Base-by-base conservation (phyloP, 148 eudicot genomes). In the Arctostaphylos glauca region DNA sequence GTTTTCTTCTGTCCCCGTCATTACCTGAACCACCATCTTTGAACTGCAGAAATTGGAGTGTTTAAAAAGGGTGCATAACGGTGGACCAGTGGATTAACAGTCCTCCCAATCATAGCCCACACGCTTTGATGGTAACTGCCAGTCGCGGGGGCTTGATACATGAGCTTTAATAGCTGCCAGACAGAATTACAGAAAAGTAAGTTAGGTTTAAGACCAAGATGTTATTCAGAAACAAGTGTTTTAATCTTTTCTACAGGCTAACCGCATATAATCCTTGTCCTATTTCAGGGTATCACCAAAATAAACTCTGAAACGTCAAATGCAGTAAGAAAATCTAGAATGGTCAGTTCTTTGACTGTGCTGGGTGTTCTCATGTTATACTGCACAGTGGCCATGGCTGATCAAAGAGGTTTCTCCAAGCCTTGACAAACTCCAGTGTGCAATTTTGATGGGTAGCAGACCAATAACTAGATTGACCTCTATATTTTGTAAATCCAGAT, bases 21-120 rank as follows among this genome's bases (percentile, higher is more conserved):
- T 81, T 87, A 93, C 87, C 99, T 88, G 48, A 91, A 88, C 98
- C 98, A 97, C 99, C 98, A 97, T 86, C 90, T 90, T 86, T 94
- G 96, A 77, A 90, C 81, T 53, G 90, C 84, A 44, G 93, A 88
- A 54, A 94, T 77, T 41, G 98, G 99, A 81, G 94, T 85, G 81
- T 87, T 88, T 54, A 97, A 78, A 86, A 97, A 94, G 7, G 99
- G 97, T 12, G 97, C 97, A 84, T 97, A 92, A 23, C 90, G 97
- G 43, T 93, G 89, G 55, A 94, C 82, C 31, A 86, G 85, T 5
- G 99, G 99, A 83, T 77, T 74, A 47, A 86, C 86, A 43, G 81
- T 86, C 89, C 90, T 90, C 87, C 95, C 95, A 4, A 94, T 94
- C 86, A 87, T 92, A 19, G 95, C 82, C 99, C 99, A 97, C 53